Percentiles rank a stretch among this genome's conserved stretches.
These are phyloP conservation scores for Penicillium sp. DNA, from an alignment of 2,329 filamentous ascomycete species.

Conservation along the genomic window DNA sequence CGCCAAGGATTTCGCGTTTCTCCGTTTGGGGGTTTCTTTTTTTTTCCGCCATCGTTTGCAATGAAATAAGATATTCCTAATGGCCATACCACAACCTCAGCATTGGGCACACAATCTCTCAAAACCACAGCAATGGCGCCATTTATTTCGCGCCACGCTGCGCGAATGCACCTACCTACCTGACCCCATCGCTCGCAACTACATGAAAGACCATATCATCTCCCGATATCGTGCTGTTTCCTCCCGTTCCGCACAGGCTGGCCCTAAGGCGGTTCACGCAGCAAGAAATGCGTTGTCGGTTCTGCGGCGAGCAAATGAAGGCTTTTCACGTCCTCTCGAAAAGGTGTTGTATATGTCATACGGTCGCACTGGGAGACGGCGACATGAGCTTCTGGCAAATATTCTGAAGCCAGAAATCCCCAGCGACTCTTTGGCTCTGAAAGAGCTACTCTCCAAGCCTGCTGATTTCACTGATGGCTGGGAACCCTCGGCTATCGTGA, in stretches of 20 bases:
- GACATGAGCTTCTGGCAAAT: slow-evolving; percentile 48
- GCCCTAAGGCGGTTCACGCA: slow-evolving; percentile 24
- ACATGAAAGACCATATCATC: slow-evolving; percentile 50
- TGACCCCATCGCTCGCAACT: slow-evolving; percentile 54
- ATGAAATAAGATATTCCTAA: not conserved
- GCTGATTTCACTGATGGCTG: slow-evolving; percentile 33
- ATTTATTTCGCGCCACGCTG: slow-evolving; percentile 57
- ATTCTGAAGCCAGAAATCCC: slow-evolving; percentile 33
- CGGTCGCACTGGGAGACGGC: slow-evolving; percentile 56
- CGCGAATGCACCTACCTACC: slow-evolving; percentile 62
- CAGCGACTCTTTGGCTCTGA: slow-evolving; percentile 23
- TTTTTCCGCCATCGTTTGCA: not conserved
- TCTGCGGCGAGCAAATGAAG: slow-evolving; percentile 56
- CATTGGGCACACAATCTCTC: slow-evolving; percentile 24
- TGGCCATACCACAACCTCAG: slow-evolving; percentile 11
- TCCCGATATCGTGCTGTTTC: slow-evolving; percentile 19
- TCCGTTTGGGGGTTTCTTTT: slow-evolving; percentile 15
- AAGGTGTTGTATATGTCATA: slow-evolving; percentile 57
- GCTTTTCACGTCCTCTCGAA: slow-evolving; percentile 52
- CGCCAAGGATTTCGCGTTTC: slow-evolving; percentile 30
- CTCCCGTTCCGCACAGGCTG: slow-evolving; percentile 19
- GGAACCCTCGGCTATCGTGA: slow-evolving; percentile 35
- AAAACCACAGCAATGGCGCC: slow-evolving; percentile 34
- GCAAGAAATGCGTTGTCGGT: slow-evolving; percentile 44
- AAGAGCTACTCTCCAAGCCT: slow-evolving; percentile 20